Base-by-base conservation (phyloP, 352 stramenopile species). In the Globisporangium apiculatum region DNA sequence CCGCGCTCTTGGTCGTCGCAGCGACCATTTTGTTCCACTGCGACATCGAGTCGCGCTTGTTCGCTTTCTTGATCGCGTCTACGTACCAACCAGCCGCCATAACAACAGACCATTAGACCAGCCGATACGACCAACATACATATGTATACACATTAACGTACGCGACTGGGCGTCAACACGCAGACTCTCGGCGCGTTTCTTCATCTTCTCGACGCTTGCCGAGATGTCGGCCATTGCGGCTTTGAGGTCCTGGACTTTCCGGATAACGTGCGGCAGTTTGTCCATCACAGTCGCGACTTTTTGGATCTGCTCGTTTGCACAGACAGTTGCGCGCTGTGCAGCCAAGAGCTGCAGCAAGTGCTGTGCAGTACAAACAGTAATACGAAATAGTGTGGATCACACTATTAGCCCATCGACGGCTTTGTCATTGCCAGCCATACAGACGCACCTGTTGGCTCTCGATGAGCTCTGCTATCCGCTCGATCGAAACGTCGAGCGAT, bases 51-150 rank as follows among this genome's bases (percentile, higher is more conserved):
- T 88, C 81, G 51, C 77, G 75, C 59, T 89, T 86, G 66, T 82
- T 87, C 49, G 88, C 81, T 58, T 89, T 91, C 57, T 88, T 89
- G 64, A 91, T 83, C 5, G 81, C 81, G 64, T 91, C 81, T 91
- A 31, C 24, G 31, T 24, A 12, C 37, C 3, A 18, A 5, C 0
- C 5, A 12, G 31, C 46, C 12, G 46, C 51, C 14, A 35, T 14
- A 24, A 5, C 37, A 37, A 8, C 42, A 47, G 12, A 17, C 42
- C 1, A n/a, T 47, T 15, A 47, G 41, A 5, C 41, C 4, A 10
- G 41, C 4, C 41, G 0, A 4, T 15, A 47, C 6, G 4, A 2
- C 6, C 36, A 47, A 53, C 1, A 18, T 11, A 12, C 4, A n/a
- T n/a, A n/a, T n/a, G n/a, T n/a, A n/a, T 9, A 50, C 45, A 41